Percentiles rank a stretch among this genome's conserved stretches.
Evolutionary conservation across 1,139 yeast species (phyloP).

Genomic region (Candida gigantensis): DNA sequence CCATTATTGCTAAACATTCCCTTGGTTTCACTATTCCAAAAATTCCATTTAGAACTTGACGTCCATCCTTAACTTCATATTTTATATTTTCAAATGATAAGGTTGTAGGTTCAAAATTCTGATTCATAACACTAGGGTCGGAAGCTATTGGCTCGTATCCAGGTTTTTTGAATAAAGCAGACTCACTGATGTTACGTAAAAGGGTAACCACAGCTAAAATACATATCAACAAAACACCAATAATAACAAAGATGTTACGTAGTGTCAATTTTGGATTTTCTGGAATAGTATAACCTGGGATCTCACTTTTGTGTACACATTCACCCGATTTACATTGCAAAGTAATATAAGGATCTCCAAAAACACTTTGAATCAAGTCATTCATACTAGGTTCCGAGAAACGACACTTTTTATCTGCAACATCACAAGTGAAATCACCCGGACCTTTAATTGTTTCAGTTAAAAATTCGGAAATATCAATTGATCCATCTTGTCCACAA

Average conservation of each 20-base stretch:
- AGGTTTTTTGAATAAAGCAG: conserved; percentile 57
- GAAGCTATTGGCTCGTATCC: conserved; percentile 30
- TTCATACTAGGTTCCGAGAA: conserved; percentile 97
- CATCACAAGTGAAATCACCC: conserved; percentile 84
- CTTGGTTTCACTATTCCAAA: conserved; percentile 84
- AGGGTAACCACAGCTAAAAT: conserved; percentile 40
- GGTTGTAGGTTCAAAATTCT: conserved; percentile 71
- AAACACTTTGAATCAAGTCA: conserved; percentile 81
- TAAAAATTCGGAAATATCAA: conserved; percentile 90
- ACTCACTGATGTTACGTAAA: conserved; percentile 55
- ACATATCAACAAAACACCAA: conserved; percentile 49
- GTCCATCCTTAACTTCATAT: conserved; percentile 57
- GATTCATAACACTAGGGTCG: conserved; percentile 44
- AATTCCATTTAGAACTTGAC: conserved; percentile 55
- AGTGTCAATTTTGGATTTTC: conserved; percentile 52
- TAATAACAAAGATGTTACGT: conserved; percentile 51
- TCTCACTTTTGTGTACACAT: conserved; percentile 86
- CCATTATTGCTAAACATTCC: conserved; percentile 93
- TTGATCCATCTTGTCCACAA: conserved; percentile 92
- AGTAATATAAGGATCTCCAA: conserved; percentile 89
- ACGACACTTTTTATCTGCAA: conserved; percentile 58
- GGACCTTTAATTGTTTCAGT: conserved; percentile 92
- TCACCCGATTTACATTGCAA: conserved; percentile 82
- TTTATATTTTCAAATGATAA: conserved; percentile 73
- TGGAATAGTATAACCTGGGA: conserved; percentile 85